A percentile compares a stretch with the other conserved stretches of the same genome.
These are phyloP conservation scores for Leishmania gerbilli DNA, from an alignment of 208 protist genomes.

Conservation along the genomic window DNA sequence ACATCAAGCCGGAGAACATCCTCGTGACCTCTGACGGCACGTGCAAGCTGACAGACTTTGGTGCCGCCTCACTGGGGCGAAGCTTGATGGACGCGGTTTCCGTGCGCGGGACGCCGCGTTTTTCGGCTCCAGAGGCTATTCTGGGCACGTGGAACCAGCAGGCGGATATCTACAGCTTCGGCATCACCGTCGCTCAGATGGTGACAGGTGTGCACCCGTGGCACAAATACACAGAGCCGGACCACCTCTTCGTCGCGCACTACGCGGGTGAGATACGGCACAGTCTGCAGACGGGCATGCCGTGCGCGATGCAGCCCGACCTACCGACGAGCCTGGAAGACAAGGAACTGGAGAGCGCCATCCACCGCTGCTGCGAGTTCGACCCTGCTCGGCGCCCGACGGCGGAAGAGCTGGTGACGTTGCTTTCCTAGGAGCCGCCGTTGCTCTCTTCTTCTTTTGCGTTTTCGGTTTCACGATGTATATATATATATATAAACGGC, in stretches of 20 bases:
- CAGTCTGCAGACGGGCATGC: conserved; percentile 27
- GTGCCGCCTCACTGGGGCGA: conserved; percentile 65
- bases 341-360: conserved; percentile 41
- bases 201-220: conserved; percentile 71
- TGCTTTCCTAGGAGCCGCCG: conserved; percentile 35
- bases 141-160: conserved; percentile 44
- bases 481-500: not conserved
- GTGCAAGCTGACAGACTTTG: conserved; percentile 92
- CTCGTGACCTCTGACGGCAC: conserved; percentile 71
- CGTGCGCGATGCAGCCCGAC: conserved; percentile 49
- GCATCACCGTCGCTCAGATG: conserved; percentile 77
- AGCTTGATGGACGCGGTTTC: conserved; percentile 31
- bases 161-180: conserved; percentile 88
- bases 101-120: conserved; percentile 72
- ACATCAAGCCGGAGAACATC: conserved; percentile 93
- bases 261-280: conserved; percentile 40
- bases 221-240: conserved; percentile 42
- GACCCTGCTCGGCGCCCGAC: conserved; percentile 43
- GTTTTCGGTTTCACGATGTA: not conserved
- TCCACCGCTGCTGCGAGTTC: conserved; percentile 53
- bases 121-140: conserved; percentile 78
- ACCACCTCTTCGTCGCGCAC: conserved; percentile 53
- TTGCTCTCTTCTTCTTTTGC: not conserved
- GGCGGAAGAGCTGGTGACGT: conserved; percentile 43
- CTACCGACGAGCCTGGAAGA: conserved; percentile 38